Conservation (phyloP, 345 rosid species). For the Arabis alpina region DNA sequence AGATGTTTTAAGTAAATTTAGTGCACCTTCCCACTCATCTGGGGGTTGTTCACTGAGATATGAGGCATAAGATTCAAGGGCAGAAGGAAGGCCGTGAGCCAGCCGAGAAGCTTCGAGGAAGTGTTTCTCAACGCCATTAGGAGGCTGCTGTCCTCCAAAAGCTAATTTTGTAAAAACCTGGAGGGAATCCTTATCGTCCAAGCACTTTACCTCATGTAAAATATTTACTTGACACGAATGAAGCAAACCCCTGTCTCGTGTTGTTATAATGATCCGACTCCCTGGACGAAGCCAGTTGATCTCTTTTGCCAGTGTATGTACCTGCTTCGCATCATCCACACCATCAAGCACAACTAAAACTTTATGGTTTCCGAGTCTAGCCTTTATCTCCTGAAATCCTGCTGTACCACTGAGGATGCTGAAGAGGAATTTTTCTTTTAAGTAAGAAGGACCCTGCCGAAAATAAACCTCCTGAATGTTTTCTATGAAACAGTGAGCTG, state of each 20-base stretch:
- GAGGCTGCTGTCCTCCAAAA: conserved; percentile 1
- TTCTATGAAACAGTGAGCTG: not conserved
- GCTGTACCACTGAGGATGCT: too few species aligned
- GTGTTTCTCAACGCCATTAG: not conserved
- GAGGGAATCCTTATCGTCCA: conserved; percentile 22
- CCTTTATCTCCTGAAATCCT: too few species aligned
- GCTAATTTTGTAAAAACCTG: not conserved
- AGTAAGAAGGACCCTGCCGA: too few species aligned
- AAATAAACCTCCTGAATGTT: too few species aligned
- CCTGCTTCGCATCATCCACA: not conserved
- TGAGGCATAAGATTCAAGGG: conserved; percentile 37
- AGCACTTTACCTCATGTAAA: conserved; percentile 13
- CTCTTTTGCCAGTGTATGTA: not conserved
- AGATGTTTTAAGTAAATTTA: not conserved
- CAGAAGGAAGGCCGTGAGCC: conserved; percentile 41
- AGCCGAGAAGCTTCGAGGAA: conserved; percentile 9
- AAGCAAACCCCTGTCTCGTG: conserved; percentile 27
- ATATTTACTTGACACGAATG: not conserved
- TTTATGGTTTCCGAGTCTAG: too few species aligned
- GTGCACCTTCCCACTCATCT: conserved; percentile 31
- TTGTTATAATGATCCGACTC: conserved; percentile 22
- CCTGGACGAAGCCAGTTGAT: conserved; percentile 10
- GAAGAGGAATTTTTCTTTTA: too few species aligned
- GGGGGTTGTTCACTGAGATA: not conserved
- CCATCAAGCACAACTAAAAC: conserved; percentile 23